phyloP scores from a whole-genome alignment of 768 basidiomycete genomes.

The Daedaleopsis nitida region DNA sequence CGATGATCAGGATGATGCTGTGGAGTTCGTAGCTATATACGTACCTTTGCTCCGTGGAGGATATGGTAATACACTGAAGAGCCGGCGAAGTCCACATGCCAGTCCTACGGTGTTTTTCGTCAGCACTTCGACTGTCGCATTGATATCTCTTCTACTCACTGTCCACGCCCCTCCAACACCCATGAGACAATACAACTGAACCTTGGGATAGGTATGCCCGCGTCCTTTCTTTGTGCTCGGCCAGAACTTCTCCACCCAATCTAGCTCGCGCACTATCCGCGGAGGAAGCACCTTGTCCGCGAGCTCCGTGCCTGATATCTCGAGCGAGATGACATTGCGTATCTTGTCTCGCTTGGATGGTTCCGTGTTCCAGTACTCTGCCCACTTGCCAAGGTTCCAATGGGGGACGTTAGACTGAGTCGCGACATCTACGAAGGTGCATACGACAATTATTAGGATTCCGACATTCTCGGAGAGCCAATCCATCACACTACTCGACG shows the following conservation, averaged over 20 bases:
- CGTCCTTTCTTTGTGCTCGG: constrained; percentile 70
- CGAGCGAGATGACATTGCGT: constrained; percentile 93
- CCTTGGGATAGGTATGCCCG: constrained; percentile 83
- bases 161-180: constrained; percentile 94
- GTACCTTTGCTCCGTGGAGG: constrained; percentile 79
- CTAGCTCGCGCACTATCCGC: constrained; percentile 80
- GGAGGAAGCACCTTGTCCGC: constrained; percentile 83
- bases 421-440: constrained; percentile 65
- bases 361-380: constrained; percentile 76
- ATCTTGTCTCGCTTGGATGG: constrained; percentile 78
- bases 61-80: constrained; percentile 98
- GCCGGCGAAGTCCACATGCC: constrained; percentile 98
- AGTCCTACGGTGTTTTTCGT: constrained; percentile 61
- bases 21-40: constrained; percentile 11
- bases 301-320: constrained; percentile 85
- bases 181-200: constrained; percentile 97
- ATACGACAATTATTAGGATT: not conserved
- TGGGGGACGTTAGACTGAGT: constrained; percentile 83
- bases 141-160: constrained; percentile 45
- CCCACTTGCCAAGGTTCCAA: constrained; percentile 93
- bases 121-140: not conserved
- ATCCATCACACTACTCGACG: too few relatives aligned
- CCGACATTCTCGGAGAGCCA: not conserved
- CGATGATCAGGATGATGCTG: not conserved
- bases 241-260: constrained; percentile 98